Conservation (phyloP, 371 early-diverging fungal genomes). For the Rhizopus delemar region DNA sequence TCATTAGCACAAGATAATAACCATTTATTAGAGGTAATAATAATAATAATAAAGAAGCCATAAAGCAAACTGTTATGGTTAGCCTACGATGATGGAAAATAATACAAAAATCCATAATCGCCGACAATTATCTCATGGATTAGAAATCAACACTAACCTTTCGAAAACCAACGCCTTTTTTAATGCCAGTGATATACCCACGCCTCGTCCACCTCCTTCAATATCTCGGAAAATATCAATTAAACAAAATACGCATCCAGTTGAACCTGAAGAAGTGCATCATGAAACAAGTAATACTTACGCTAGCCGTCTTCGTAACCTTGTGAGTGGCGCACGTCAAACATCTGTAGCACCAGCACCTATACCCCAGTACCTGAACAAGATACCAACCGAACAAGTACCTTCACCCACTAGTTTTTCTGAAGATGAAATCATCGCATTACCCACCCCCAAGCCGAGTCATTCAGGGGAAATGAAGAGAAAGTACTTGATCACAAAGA, state of each 20-base stretch:
- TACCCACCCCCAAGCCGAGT: constrained; percentile 39
- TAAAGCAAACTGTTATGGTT: neutral
- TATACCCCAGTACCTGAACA: constrained; percentile 36
- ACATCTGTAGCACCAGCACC: constrained; percentile 31
- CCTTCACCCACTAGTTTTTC: constrained; percentile 7
- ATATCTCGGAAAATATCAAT: constrained; percentile 30
- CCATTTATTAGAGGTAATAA: constrained; percentile 1
- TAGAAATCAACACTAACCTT: constrained; percentile 41
- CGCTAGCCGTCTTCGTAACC: constrained; percentile 37
- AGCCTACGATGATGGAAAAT: neutral
- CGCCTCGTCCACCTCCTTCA: constrained; percentile 48
- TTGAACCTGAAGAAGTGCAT: constrained; percentile 6
- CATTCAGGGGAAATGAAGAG: constrained; percentile 12
- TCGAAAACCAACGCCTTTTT: constrained; percentile 45
- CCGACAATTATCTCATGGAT: constrained; percentile 38
- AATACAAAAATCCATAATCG: constrained; percentile 20
- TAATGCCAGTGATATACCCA: constrained; percentile 25
- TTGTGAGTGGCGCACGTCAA: constrained; percentile 31
- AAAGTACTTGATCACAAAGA: constrained; percentile 1
- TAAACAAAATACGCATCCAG: constrained; percentile 9
- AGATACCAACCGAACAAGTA: constrained; percentile 10
- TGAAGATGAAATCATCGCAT: constrained; percentile 36
- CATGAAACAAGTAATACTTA: constrained; percentile 17
- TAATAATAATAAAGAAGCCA: neutral
- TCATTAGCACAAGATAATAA: neutral